Conservation (phyloP, 164 flowering plant genomes). For the Nymphaea thermarum region DNA sequence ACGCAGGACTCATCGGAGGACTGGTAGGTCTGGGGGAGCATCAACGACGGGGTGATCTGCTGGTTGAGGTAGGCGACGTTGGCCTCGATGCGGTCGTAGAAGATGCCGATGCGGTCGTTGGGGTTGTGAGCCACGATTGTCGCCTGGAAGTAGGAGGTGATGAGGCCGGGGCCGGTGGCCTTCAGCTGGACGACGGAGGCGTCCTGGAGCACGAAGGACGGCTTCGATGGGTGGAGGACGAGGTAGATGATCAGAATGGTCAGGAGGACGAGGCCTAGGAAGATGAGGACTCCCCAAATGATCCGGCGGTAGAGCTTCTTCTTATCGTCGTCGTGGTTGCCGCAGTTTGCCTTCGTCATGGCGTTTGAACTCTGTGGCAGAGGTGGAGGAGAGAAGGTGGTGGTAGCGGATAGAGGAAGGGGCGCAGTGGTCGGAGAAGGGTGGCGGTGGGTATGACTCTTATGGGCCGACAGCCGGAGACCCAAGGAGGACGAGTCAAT, state of each 20-base stretch:
- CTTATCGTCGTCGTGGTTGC: slow-evolving; percentile 3
- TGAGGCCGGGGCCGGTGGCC: slow-evolving; percentile 35
- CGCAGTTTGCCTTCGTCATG: slow-evolving; percentile 4
- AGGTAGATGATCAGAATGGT: slow-evolving; percentile 18
- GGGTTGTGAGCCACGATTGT: slow-evolving; percentile 57
- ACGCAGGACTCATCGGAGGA: slow-evolving; percentile 46
- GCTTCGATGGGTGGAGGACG: slow-evolving; percentile 28
- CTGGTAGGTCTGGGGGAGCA: slow-evolving; percentile 42
- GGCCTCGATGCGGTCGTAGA: slow-evolving; percentile 54
- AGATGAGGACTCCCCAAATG: slow-evolving; percentile 2
- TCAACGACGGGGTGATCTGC: slow-evolving; percentile 48
- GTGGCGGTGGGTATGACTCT: too few species aligned
- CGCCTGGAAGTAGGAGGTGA: slow-evolving; percentile 45
- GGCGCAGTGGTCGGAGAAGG: too few species aligned
- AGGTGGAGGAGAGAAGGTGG: too few species aligned
- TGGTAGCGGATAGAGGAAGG: too few species aligned
- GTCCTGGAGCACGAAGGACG: slow-evolving; percentile 56
- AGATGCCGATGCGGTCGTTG: slow-evolving; percentile 50
- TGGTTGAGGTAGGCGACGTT: slow-evolving; percentile 53
- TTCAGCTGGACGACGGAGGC: slow-evolving; percentile 63
- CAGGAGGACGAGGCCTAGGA: slow-evolving; percentile 12
- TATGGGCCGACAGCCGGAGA: too few species aligned
- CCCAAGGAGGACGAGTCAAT: too few species aligned
- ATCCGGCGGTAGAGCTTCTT: too few species aligned
- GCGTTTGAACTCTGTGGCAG: not conserved